A percentile compares a stretch with the other conserved stretches of the same genome.
Evolutionary conservation across 2,329 filamentous ascomycete genomes (phyloP).

Genomic region (Elsinoe arachidis): DNA sequence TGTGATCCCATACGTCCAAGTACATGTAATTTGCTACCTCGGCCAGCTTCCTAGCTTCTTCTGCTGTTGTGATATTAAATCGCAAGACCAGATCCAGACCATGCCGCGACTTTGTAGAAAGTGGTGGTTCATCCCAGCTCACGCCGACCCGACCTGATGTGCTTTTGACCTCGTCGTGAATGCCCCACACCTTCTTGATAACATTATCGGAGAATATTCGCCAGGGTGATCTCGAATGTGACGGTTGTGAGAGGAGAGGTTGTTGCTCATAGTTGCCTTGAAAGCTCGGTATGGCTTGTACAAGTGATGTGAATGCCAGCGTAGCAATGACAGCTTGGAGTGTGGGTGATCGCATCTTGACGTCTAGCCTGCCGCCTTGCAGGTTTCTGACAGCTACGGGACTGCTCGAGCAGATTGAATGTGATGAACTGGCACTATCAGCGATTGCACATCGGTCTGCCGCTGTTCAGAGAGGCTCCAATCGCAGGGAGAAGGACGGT

Average conservation of each 20-base stretch:
- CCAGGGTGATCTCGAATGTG: slow-evolving; percentile 14
- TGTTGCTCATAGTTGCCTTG: slow-evolving; percentile 4
- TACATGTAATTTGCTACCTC: slow-evolving; percentile 66
- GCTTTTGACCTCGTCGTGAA: neutral
- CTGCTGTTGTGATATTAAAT: slow-evolving; percentile 64
- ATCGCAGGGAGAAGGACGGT: neutral
- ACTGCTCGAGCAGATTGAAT: neutral
- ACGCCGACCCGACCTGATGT: neutral
- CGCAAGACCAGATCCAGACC: slow-evolving; percentile 78
- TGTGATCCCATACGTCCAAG: slow-evolving; percentile 85
- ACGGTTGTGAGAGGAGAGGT: neutral
- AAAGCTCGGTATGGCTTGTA: slow-evolving; percentile 12
- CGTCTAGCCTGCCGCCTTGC: neutral
- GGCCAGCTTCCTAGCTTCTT: slow-evolving; percentile 63
- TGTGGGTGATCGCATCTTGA: slow-evolving; percentile 8
- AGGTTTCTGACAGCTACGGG: neutral
- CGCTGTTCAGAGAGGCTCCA: neutral
- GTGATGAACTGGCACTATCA: neutral
- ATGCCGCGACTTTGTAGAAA: slow-evolving; percentile 41
- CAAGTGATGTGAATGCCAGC: slow-evolving; percentile 2
- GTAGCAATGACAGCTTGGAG: neutral
- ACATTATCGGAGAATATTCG: slow-evolving; percentile 16
- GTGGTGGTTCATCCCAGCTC: neutral
- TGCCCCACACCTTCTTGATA: slow-evolving; percentile 17
- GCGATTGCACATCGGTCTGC: neutral